phyloP scores from a whole-genome alignment of 2,329 filamentous ascomycete genomes.

The Aureobasidium melanogenum region DNA sequence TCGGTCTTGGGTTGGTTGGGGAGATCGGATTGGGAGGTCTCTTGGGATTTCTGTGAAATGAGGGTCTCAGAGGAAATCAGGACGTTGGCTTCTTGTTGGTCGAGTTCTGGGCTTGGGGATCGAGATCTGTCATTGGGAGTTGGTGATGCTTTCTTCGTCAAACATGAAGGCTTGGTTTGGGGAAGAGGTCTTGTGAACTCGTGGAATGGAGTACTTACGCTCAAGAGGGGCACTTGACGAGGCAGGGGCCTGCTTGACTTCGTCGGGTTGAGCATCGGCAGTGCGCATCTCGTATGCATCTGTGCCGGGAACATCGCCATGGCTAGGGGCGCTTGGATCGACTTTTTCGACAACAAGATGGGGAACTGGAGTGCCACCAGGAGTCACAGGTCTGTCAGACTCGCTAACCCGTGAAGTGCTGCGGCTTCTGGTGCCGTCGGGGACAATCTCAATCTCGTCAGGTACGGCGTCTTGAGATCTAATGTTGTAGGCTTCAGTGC shows the following conservation, averaged over 20 bases:
- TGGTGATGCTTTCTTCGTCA: slow-evolving; percentile 54
- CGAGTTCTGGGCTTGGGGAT: slow-evolving; percentile 12
- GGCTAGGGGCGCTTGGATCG: slow-evolving; percentile 45
- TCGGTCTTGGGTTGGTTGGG: slow-evolving; percentile 4
- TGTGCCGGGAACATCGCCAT: slow-evolving; percentile 56
- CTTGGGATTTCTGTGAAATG: not conserved
- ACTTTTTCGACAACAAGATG: slow-evolving; percentile 54
- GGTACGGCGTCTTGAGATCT: slow-evolving; percentile 52
- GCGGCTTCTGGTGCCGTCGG: slow-evolving; percentile 32
- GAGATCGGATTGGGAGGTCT: not conserved
- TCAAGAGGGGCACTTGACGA: slow-evolving; percentile 36
- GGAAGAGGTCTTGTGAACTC: not conserved
- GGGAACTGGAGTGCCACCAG: slow-evolving; percentile 46
- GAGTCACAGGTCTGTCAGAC: slow-evolving; percentile 39
- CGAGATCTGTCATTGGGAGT: slow-evolving; percentile 41
- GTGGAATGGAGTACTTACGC: slow-evolving; percentile 42
- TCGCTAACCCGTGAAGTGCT: slow-evolving; percentile 28
- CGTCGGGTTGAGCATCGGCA: slow-evolving; percentile 52
- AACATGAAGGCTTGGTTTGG: slow-evolving; percentile 27
- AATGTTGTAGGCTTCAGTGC: slow-evolving; percentile 51
- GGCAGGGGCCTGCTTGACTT: slow-evolving; percentile 42
- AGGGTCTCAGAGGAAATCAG: not conserved
- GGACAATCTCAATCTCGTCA: slow-evolving; percentile 53
- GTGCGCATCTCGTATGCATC: slow-evolving; percentile 46
- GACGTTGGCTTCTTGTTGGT: slow-evolving; percentile 1